Evolutionary conservation across 306 rosid genomes (phyloP), one percentile per base, ranked within the genome.

Genomic region (Gynostemma pentaphyllum): DNA sequence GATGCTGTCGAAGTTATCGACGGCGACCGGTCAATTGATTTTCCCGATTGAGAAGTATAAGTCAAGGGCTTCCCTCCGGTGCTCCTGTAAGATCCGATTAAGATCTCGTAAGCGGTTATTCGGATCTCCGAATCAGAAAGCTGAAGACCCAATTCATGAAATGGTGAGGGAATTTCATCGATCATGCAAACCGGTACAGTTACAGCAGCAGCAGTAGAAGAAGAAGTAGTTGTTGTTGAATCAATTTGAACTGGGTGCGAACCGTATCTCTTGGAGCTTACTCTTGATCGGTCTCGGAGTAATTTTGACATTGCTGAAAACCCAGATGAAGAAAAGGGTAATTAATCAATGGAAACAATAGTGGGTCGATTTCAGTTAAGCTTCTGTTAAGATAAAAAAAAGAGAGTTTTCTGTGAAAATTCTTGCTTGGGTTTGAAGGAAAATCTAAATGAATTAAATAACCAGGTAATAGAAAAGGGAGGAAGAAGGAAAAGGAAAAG

Each of bases 21-120:
- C 68, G 72, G 59, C 42, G 70, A 70, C 72, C 84, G 87, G 62
- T 75, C 85, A 10, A 67, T 62, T 39, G 74, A 66, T 68, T 64
- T 85, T 72, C 80, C 95, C n/a, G 95, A 81, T 78, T 88, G 89
- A 2, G 96, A 76, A 11, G 83, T 84, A 76, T 83, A 92, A 0
- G 95, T 92, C 41, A 92, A 68, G 48, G 90, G 95, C 68, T 83
- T 88, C 23, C 85, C 73, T 7, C 95, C 95, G 27, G 95, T 68
- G 60, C 82, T 88, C 75, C 98, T 82, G 75, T 95, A 92, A 0
- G 95, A 95, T 1, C 74, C 87, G 55, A 92, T 78, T 1, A 92
- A 70, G 74, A 92, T 81, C 95, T 92, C 95, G 73, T 92, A 92
- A 0, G 96, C 90, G 4, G 94, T 84, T 61, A 88, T 84, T n/a